Evolutionary conservation across 257 asterid genomes (phyloP), one percentile per base, ranked within the genome.

Genomic region (Handroanthus guayacan): DNA sequence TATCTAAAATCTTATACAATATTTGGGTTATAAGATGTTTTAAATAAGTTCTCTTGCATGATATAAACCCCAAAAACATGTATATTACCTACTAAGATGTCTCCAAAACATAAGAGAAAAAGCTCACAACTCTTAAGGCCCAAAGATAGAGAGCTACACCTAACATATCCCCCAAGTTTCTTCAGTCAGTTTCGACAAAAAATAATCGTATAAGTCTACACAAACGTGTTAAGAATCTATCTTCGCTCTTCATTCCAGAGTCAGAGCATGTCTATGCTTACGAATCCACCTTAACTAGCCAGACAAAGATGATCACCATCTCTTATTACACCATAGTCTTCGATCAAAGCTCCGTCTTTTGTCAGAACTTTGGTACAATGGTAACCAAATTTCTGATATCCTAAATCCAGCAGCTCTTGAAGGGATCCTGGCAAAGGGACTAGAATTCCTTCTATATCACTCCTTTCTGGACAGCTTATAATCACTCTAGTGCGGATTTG

Each of bases 241-340:
- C 62, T 25, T 25, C 11, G 48, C 7, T 25, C 62, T 73, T 63
- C 57, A 55, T 14, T 11, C 52, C 36, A 56, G 11, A 52, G 12
- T 20, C 17, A 44, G 31, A 2, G 9, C 45, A 25, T 5, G 45
- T 10, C 57, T 16, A 50, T 5, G 9, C 62, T 79, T 61, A 66
- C 74, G 60, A 31, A 9, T 74, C 80, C 51, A 51, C 18, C 68
- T 13, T 71, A 79, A 50, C 82, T 75, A 70, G 85, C 84, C 72
- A 90, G 84, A 67, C 86, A 50, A 14, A 94, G 89, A 79, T 84
- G 89, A 86, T 94, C 97, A 1, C 91, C 92, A 51, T 94, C 98
- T 82, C 98, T 86, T 41, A 91, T 75, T 3, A 86, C 86, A 34
- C 10, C 84, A 51, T 83, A 67, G 12, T 90, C 97, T 70, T 91